phyloP scores from a whole-genome alignment of 768 basidiomycete genomes.

The Leccinum aurantiacum region DNA sequence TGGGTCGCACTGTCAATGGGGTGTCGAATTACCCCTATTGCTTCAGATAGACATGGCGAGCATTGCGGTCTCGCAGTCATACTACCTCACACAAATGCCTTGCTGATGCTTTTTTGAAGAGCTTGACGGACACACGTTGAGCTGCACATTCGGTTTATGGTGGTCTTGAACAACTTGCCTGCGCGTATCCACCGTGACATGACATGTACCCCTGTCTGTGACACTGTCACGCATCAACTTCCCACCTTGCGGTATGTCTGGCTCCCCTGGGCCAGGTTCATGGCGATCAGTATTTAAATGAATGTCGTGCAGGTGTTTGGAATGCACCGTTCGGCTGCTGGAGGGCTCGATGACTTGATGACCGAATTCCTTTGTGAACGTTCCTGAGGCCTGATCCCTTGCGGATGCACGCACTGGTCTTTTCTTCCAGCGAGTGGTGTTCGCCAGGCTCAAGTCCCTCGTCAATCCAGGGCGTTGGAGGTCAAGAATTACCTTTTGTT shows the following conservation, averaged over 20 bases:
- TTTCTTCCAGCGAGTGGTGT: conserved; percentile 1
- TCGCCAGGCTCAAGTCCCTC: background rate
- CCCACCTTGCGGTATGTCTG: background rate
- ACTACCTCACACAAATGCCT: conserved; percentile 29
- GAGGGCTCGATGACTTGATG: background rate
- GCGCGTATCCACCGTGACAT: conserved; percentile 22
- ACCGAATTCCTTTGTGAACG: background rate
- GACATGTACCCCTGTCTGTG: conserved; percentile 30
- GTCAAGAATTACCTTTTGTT: conserved; percentile 9
- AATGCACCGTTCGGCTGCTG: conserved; percentile 3
- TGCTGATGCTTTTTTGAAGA: conserved; percentile 21
- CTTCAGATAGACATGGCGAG: conserved; percentile 4
- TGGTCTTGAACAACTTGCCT: conserved; percentile 35
- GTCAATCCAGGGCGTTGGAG: background rate
- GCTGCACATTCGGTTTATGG: conserved; percentile 25
- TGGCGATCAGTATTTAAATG: background rate
- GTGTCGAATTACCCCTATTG: conserved; percentile 4
- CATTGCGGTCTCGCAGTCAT: conserved; percentile 16
- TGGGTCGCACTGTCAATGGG: background rate
- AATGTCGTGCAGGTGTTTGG: background rate
- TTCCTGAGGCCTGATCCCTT: background rate
- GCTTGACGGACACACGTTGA: conserved; percentile 32
- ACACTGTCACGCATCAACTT: conserved; percentile 21
- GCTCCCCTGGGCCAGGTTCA: background rate
- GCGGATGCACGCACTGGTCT: background rate